Conservation (phyloP, 768 basidiomycete genomes). For the Mycena galopus region DNA sequence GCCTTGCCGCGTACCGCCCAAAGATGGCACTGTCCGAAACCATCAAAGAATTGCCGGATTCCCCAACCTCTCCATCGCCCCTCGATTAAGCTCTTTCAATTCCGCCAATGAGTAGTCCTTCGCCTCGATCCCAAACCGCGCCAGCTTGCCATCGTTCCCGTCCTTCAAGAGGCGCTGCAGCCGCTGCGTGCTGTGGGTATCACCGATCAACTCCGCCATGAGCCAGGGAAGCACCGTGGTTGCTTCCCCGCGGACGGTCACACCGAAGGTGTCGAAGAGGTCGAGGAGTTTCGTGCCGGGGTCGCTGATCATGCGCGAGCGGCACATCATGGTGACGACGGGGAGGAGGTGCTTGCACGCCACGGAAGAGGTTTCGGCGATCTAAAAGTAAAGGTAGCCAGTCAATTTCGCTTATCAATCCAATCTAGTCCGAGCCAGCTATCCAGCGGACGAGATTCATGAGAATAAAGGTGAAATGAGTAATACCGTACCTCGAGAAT, state of each 20-base stretch:
- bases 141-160: conserved; percentile 4
- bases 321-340: conserved; percentile 25
- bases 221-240: conserved; percentile 17
- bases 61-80: conserved; percentile 27
- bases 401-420: no score
- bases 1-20: no score
- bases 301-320: conserved; percentile 9
- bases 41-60: conserved; percentile 26
- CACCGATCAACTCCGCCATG: conserved; percentile 19
- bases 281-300: neutral
- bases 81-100: conserved; percentile 21
- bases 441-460: no score
- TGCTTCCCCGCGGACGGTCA: neutral
- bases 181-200: neutral
- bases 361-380: conserved; percentile 27
- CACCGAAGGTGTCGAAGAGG: conserved; percentile 26
- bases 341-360: conserved; percentile 34
- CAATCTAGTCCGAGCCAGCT: no score
- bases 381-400: conserved; percentile 4
- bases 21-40: no score
- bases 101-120: conserved; percentile 8
- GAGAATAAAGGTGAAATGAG: no score
- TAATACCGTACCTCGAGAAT: conserved; percentile 29
- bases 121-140: conserved; percentile 11
- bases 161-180: conserved; percentile 8